phyloP scores from a whole-genome alignment of 2,329 filamentous ascomycete species.

The Pleoardoris graminearum region DNA sequence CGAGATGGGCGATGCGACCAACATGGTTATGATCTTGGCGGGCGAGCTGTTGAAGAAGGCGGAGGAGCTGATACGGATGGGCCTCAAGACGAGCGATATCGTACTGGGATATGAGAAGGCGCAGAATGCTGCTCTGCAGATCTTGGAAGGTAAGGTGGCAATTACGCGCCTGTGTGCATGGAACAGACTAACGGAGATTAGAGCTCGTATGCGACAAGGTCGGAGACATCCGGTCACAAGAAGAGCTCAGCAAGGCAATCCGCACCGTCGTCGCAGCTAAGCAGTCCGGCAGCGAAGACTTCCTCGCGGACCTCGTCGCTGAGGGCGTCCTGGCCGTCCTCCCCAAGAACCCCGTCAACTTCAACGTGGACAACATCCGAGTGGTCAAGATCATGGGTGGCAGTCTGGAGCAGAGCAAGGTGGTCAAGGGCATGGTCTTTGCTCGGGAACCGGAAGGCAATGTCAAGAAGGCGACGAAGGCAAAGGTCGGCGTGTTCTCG shows the following conservation, averaged over 20 bases:
- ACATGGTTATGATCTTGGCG: slow-evolving; percentile 92
- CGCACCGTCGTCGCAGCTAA: slow-evolving; percentile 95
- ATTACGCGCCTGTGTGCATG: neutral
- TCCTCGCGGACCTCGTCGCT: slow-evolving; percentile 82
- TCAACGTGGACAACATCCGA: slow-evolving; percentile 98
- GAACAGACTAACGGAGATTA: slow-evolving; percentile 35
- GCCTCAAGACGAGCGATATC: slow-evolving; percentile 97
- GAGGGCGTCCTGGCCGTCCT: slow-evolving; percentile 84
- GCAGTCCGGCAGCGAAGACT: slow-evolving; percentile 90
- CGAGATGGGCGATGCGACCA: slow-evolving; percentile 98
- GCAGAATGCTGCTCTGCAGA: slow-evolving; percentile 81
- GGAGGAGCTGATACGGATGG: slow-evolving; percentile 94
- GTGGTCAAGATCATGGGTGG: slow-evolving; percentile 99
- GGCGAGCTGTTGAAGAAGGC: slow-evolving; percentile 96
- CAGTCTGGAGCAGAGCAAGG: slow-evolving; percentile 87
- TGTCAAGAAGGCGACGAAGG: slow-evolving; percentile 87
- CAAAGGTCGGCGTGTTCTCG: slow-evolving; percentile 95
- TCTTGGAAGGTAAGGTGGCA: slow-evolving; percentile 65
- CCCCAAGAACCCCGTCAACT: slow-evolving; percentile 92
- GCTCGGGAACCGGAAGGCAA: slow-evolving; percentile 87
- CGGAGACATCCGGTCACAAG: slow-evolving; percentile 75
- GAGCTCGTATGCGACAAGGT: slow-evolving; percentile 91
- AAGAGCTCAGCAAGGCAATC: slow-evolving; percentile 91
- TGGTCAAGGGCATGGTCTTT: slow-evolving; percentile 98
- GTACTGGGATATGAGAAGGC: slow-evolving; percentile 95